Evolutionary conservation across 1,139 yeast genomes (phyloP), one percentile per base, ranked within the genome.

Genomic region (Zygoascus sp.): DNA sequence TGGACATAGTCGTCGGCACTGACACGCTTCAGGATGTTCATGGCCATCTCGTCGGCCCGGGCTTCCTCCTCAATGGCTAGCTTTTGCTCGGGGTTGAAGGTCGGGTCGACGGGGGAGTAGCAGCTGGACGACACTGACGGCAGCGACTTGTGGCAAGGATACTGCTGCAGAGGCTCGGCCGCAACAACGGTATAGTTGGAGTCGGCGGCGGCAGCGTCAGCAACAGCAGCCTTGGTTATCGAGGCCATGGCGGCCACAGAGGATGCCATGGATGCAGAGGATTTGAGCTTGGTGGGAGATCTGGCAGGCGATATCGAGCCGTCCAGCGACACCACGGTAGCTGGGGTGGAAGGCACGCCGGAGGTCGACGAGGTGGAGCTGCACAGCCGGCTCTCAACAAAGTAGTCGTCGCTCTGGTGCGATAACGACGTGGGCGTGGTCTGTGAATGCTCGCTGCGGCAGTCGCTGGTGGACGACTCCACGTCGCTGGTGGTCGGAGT

Each of bases 1-100:
- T 54, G 51, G 25, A 56, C 48, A 48, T 61, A 59, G 34, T 59
- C 62, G 40, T 59, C 58, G 17, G 60, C 61, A 36, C 55, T 54
- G 20, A 63, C 63, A 47, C 57, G 58, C 46, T 57, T 66, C 44
- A 65, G 51, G 43, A 65, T 65, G 34, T 57, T 51, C 59, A 60
- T 60, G 19, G 69, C 69, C 61, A 65, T 62, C 44, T 60, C 63
- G 48, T 65, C 69, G 19, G 67, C 68, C 25, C 47, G 50, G 22
- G 56, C 62, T 27, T 61, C 65, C 35, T 46, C 51, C 13, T 46
- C 48, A 13, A 46, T 39, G 11, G 53, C 44, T 17, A 46, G 43
- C 6, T 58, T 55, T 39, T 56, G 56, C 39, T 57, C 61, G 25
- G 58, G 56, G 22, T 53, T 48, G 9, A 62, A 54, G 3, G 25